Evolutionary conservation across 805 yeast species (phyloP).

Genomic region (Metschnikowia gruessii): DNA sequence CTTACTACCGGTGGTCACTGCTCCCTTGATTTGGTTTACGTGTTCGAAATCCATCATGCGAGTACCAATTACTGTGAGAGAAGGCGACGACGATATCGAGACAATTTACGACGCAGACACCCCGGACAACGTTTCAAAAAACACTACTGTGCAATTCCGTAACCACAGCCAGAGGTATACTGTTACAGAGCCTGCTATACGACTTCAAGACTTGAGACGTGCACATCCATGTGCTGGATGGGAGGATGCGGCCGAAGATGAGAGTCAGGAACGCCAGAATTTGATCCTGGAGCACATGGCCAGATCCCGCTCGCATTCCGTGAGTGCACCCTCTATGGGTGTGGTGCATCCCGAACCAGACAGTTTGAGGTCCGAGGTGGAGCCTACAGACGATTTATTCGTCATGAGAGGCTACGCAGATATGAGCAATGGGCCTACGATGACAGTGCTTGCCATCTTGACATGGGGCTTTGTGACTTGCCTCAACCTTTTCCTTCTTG

Average conservation of each 20-base stretch:
- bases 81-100: constrained; percentile 28
- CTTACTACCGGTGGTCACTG: constrained; percentile 81
- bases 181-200: constrained; percentile 39
- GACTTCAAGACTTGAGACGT: constrained; percentile 38
- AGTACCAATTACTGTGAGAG: constrained; percentile 40
- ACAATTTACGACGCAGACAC: constrained; percentile 18
- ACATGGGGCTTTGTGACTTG: constrained; percentile 72
- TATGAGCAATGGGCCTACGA: constrained; percentile 62
- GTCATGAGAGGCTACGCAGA: constrained; percentile 47
- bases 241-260: constrained; percentile 34
- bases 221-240: constrained; percentile 44
- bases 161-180: constrained; percentile 22
- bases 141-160: constrained; percentile 7
- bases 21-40: constrained; percentile 83
- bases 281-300: constrained; percentile 13
- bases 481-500: constrained; percentile 68
- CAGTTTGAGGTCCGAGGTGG: constrained; percentile 11
- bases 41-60: constrained; percentile 65
- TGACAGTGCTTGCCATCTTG: constrained; percentile 52
- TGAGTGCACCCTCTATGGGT: constrained; percentile 3
- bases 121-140: constrained; percentile 2
- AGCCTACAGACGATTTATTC: constrained; percentile 22
- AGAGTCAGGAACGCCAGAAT: constrained; percentile 16
- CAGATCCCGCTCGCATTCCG: constrained; percentile 6
- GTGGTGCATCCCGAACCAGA: neutral